These are phyloP conservation scores for Agaricus sinodeliciosus DNA, from an alignment of 768 basidiomycete species.

Conservation along the genomic window DNA sequence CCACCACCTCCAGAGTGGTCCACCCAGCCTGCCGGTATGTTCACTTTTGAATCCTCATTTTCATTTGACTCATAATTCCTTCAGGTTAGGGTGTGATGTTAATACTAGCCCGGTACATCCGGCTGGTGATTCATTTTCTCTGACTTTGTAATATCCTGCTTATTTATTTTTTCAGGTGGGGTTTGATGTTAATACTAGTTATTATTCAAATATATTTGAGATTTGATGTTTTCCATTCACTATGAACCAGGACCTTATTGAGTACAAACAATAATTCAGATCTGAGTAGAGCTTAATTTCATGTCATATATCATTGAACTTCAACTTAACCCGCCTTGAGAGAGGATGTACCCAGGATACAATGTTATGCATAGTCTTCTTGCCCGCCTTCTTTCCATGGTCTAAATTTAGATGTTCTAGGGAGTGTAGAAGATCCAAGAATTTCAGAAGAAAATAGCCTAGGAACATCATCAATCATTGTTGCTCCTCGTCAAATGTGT, in stretches of 20 bases:
- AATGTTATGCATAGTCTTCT: not conserved
- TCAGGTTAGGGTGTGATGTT: constrained; percentile 5
- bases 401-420: not conserved
- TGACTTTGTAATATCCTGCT: not conserved
- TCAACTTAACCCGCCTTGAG: not conserved
- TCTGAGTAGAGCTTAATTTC: too few species aligned
- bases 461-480: not conserved
- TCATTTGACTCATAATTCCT: not conserved
- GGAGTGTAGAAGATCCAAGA: not conserved
- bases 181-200: constrained; percentile 6
- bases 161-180: not conserved
- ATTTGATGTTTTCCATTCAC: not conserved
- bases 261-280: too few species aligned
- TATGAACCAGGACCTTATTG: too few species aligned
- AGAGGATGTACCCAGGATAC: not conserved
- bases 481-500: not conserved
- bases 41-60: not conserved
- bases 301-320: too few species aligned
- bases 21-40: constrained; percentile 10
- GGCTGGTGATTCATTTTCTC: not conserved
- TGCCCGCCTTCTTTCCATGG: not conserved
- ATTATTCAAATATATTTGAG: not conserved
- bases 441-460: not conserved
- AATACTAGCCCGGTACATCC: not conserved
- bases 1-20: constrained; percentile 10